Evolutionary conservation across 306 rosid species (phyloP), one percentile per base, ranked within the genome.

Genomic region (Dalbergia oliveri): DNA sequence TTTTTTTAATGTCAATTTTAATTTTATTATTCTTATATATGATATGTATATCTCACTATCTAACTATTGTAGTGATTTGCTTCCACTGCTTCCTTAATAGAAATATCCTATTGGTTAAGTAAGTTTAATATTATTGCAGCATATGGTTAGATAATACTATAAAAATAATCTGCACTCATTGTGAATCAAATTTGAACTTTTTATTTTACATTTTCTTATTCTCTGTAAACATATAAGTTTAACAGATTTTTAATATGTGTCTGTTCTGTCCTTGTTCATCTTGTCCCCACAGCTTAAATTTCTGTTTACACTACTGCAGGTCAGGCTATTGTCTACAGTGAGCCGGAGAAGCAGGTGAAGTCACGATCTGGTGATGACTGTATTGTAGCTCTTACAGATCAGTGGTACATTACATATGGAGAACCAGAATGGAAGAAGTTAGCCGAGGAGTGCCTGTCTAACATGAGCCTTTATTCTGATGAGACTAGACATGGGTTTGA

Each of bases 321-420:
- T 26, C 86, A 90, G 78, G 98, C 97, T 62, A 84, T 94, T 62
- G 43, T 87, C 31, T 94, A 94, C 26, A 94, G 98, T 43, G 98
- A 94, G 81, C 97, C 98, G 12, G 98, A 94, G 90, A 94, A 90
- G 87, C 81, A 79, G 61, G 98, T 94, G 75, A 79, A 82, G 44
- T 94, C 98, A 39, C 85, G 98, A 77, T 94, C 98, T 13, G 97
- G 97, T 54, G 98, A 94, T 86, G 98, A 94, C 18, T 94, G 98
- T 84, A 81, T 94, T 81, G 98, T 94, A 81, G 98, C 98, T 26
- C 93, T 94, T 56, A 94, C 98, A 15, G 98, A 94, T 86, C 98
- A 94, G 86, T 94, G 98, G 98, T 94, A 94, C 79, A 81, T 94
- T 74, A 92, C 90, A 26, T 94, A 94, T 31, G 98, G 98, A 63